Evolutionary conservation across 2,329 filamentous ascomycete genomes (phyloP).

Genomic region (Beauveria sp.): DNA sequence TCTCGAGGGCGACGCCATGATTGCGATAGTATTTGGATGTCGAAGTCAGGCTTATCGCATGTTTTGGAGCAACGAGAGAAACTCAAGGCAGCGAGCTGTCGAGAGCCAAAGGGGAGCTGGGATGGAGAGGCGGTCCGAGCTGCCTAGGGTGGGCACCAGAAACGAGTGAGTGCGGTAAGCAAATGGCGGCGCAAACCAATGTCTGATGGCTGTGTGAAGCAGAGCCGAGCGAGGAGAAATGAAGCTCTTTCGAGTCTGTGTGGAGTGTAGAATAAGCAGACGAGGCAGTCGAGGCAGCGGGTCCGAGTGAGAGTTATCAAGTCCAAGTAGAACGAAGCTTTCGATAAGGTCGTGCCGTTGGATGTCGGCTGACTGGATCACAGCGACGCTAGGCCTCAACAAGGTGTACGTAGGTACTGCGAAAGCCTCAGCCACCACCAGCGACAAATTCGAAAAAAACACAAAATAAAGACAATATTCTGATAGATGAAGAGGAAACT

Average conservation of each 20-base stretch:
- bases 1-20: constrained; percentile 12
- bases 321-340: neutral
- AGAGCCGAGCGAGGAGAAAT: neutral
- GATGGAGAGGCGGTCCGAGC: constrained; percentile 2
- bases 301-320: neutral
- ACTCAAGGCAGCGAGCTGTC: neutral
- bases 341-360: neutral
- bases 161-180: neutral
- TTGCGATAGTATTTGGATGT: neutral
- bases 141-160: neutral
- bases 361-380: constrained; percentile 5
- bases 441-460: neutral
- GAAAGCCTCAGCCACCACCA: neutral
- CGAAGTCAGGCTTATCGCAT: neutral
- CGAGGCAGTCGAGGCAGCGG: neutral
- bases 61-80: neutral
- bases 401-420: neutral
- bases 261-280: neutral
- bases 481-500: neutral
- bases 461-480: neutral
- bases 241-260: neutral
- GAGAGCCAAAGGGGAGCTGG: neutral
- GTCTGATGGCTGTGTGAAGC: neutral
- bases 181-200: neutral
- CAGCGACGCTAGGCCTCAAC: neutral